A percentile compares a stretch with the other conserved stretches of the same genome.
Conservation (phyloP, 208 protist genomes). For the Balamuthia mandrillaris region DNA sequence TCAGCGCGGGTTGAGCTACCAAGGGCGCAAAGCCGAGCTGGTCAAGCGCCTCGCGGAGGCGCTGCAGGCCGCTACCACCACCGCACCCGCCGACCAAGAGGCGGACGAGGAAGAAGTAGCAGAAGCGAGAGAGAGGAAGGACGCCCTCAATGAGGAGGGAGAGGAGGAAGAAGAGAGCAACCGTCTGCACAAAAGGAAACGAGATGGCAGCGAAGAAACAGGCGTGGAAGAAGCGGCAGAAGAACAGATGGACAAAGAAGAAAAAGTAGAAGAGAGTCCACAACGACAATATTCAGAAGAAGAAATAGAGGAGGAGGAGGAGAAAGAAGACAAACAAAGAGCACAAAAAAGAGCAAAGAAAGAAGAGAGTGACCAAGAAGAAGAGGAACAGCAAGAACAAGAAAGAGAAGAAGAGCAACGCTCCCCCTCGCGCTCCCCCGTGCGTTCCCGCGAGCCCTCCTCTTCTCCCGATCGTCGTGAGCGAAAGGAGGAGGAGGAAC, state of each 20-base stretch:
- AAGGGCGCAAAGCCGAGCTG: constrained; percentile 8
- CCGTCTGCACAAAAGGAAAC: neutral
- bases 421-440: no score
- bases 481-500: no score
- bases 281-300: neutral
- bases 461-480: no score
- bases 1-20: neutral
- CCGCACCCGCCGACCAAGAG: no score
- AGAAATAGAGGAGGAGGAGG: neutral
- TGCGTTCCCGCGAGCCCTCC: no score
- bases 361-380: neutral
- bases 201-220: neutral
- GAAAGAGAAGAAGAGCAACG: neutral
- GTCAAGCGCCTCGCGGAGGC: neutral
- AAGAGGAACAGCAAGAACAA: constrained; percentile 10
- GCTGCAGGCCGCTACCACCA: neutral
- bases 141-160: neutral
- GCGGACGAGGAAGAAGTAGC: no score
- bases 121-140: neutral
- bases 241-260: neutral
- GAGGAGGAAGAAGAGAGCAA: neutral
- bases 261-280: neutral
- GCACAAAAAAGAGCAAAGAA: neutral
- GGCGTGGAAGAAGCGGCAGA: neutral
- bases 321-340: neutral